Percentiles rank a stretch among this genome's conserved stretches.
Conservation (phyloP, 176 grass and related monocot genomes). For the Carex pumila region DNA sequence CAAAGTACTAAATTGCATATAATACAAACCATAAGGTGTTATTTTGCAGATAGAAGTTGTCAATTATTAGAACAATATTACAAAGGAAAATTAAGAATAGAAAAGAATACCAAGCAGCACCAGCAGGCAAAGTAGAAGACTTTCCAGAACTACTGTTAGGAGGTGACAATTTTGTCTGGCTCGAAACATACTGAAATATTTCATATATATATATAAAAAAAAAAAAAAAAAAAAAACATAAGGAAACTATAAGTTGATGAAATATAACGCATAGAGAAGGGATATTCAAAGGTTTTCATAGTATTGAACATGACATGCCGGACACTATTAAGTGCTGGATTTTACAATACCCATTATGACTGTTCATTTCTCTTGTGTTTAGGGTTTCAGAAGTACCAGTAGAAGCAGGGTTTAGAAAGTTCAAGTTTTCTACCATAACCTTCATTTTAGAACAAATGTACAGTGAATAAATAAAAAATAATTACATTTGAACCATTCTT, state of each 20-base stretch:
- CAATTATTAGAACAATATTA: slow-evolving; percentile 15
- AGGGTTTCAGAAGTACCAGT: background rate
- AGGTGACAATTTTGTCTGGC: slow-evolving; percentile 54
- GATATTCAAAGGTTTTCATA: background rate
- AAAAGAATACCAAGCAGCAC: slow-evolving; percentile 71
- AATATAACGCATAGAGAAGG: background rate
- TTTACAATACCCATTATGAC: background rate
- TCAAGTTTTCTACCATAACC: background rate
- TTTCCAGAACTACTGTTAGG: slow-evolving; percentile 64
- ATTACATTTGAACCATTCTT: slow-evolving; percentile 68
- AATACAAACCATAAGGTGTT: background rate
- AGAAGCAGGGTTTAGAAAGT: background rate
- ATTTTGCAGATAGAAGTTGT: slow-evolving; percentile 22
- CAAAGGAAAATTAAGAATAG: background rate
- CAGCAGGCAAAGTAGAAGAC: slow-evolving; percentile 59
- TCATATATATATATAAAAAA: background rate
- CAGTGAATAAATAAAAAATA: background rate
- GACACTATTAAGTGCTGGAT: background rate
- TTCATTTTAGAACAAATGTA: background rate
- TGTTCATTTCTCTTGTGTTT: background rate
- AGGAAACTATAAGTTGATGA: background rate
- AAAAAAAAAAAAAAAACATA: background rate
- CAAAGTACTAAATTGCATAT: background rate
- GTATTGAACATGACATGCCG: background rate
- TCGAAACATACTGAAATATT: slow-evolving; percentile 43